Base-by-base conservation (phyloP, 495 filamentous ascomycete genomes). In the Cenococcum geophilum region DNA sequence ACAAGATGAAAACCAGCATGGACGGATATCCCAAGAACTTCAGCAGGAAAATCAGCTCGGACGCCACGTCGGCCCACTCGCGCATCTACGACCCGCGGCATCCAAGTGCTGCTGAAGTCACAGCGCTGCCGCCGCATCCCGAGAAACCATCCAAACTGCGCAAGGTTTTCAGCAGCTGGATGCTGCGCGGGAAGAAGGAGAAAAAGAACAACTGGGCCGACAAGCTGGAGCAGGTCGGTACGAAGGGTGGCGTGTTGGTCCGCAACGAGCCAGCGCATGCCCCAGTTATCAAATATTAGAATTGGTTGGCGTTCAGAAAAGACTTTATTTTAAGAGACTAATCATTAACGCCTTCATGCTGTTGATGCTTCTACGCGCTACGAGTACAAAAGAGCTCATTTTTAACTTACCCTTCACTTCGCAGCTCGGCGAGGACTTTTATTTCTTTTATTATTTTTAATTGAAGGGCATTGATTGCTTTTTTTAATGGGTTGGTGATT, bases 271-370 rank as follows among this genome's bases (percentile, higher is more conserved):
- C 64, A 16, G 69, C 67, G 12, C 55, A 57, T 18, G 49, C 71
- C 14, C 71, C 71, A 12, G 61, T 73, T 57, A 66, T 73, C 45
- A 23, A 68, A 47, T 73, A 71, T 59, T 73, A 43, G 69, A 55
- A 48, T 62, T 32, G 27, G 2, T 66, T 55, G 32, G 57, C 16
- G 52, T 60, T 21, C 1, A 45, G n/a, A n/a, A 20, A 4, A 61
- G 23, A 52, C 20, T 63, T 9, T 57, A 18, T 22, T 62, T 61
- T 57, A 42, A 47, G 47, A 11, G 18, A 34, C 22, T n/a, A 16
- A 3, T 32, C 27, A 32, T 32, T 32, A 32, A 32, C 27, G 27
- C 27, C 27, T 32, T 32, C 27, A 32, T 6, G 27, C 27, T 32
- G 27, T 32, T 32, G n/a, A 32, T 32, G 27, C 27, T 6, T 32